phyloP scores from a whole-genome alignment of 2,329 filamentous ascomycete species.

The Xylariaceae sp. region DNA sequence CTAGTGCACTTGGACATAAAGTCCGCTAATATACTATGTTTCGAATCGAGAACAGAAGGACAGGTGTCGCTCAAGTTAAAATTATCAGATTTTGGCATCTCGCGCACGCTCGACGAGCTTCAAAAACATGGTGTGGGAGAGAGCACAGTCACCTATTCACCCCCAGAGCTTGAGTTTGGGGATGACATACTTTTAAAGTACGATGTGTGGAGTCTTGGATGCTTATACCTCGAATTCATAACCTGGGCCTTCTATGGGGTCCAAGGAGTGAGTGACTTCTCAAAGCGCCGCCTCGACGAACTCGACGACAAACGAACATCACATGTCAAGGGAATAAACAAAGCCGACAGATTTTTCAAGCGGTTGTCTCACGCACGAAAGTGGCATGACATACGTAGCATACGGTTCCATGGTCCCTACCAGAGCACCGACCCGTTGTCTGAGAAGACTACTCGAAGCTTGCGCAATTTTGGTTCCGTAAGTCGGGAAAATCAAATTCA shows the following conservation, averaged over 20 bases:
- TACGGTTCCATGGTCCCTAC: not conserved
- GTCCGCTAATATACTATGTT: conserved; percentile 18
- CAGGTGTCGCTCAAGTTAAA: conserved; percentile 6
- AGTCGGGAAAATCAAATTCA: not conserved
- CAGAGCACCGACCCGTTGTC: not conserved
- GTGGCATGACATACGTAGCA: not conserved
- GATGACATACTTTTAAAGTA: conserved; percentile 1
- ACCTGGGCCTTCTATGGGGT: conserved; percentile 16
- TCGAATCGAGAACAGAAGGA: not conserved
- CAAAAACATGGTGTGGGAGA: not conserved
- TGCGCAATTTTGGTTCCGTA: not conserved
- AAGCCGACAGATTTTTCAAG: conserved; percentile 12
- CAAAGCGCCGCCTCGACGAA: not conserved
- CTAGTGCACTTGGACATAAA: conserved; percentile 17
- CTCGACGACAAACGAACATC: not conserved
- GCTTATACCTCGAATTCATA: conserved; percentile 23
- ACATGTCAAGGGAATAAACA: not conserved
- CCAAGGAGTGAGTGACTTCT: not conserved
- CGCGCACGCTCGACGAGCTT: not conserved
- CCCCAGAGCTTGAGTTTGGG: conserved; percentile 12
- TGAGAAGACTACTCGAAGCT: not conserved
- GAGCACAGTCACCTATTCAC: conserved; percentile 15
- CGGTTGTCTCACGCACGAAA: not conserved
- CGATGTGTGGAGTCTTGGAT: conserved; percentile 26
- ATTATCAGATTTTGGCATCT: conserved; percentile 15